Percentiles rank a stretch among this genome's conserved stretches.
Evolutionary conservation across 163 green algal species (phyloP).

Genomic region (Chlorella variabilis): DNA sequence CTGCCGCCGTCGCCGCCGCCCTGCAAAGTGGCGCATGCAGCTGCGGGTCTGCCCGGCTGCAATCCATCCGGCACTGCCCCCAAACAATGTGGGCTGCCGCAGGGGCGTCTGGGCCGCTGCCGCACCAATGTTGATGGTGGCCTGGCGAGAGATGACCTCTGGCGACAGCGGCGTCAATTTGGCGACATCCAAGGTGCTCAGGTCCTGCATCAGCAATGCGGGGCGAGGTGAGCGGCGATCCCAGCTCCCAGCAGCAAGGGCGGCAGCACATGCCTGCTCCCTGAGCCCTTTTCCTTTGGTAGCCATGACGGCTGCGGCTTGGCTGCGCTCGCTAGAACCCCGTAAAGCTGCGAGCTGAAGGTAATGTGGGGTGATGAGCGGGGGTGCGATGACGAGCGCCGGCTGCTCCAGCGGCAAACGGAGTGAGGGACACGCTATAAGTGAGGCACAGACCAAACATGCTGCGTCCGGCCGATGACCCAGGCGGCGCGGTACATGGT

Average conservation of each 20-base stretch:
- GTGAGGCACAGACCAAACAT: no score
- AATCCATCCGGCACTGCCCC: no score
- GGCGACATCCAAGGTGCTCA: slow-evolving; percentile 85
- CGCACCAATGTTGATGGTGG: slow-evolving; percentile 99
- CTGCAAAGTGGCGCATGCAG: neutral
- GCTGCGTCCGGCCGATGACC: no score
- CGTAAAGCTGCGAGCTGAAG: no score
- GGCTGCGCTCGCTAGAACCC: neutral
- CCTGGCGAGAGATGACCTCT: slow-evolving; percentile 98
- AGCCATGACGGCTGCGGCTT: neutral
- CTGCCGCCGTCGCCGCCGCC: neutral
- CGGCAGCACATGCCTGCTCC: slow-evolving; percentile 44
- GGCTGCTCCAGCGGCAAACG: no score
- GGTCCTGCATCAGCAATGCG: slow-evolving; percentile 74
- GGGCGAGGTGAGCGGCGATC: neutral
- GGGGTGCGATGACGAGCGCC: no score
- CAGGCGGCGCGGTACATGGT: no score
- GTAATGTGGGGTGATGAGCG: no score
- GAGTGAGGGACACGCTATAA: no score
- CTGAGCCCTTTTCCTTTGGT: slow-evolving; percentile 47
- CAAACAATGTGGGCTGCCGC: no score
- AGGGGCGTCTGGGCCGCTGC: neutral
- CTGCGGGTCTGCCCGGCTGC: no score
- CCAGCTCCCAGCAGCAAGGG: neutral
- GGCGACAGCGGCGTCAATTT: slow-evolving; percentile 95